Evolutionary conservation across 2,329 filamentous ascomycete genomes (phyloP).

Genomic region (Botrytis byssoidea): DNA sequence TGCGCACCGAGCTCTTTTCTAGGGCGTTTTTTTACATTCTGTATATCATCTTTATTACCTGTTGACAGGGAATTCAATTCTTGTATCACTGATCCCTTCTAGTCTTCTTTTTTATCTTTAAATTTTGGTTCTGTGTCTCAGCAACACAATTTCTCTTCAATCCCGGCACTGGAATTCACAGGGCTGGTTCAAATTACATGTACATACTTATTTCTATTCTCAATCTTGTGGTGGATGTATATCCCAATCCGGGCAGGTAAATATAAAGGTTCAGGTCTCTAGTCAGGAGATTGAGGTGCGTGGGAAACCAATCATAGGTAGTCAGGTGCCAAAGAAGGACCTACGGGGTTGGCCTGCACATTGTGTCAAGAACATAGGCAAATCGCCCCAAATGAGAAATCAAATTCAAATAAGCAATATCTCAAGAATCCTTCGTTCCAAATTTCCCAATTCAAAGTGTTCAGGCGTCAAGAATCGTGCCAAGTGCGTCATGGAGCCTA

Average conservation of each 20-base stretch:
- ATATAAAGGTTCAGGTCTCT: conserved; percentile 16
- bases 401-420: conserved; percentile 19
- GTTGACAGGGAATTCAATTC: conserved; percentile 14
- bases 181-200: conserved; percentile 9
- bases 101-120: background rate
- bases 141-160: conserved; percentile 4
- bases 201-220: conserved; percentile 18
- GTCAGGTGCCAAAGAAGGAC: background rate
- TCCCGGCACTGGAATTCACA: background rate
- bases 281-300: background rate
- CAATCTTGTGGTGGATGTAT: conserved; percentile 10
- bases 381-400: background rate
- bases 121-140: background rate
- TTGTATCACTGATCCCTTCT: conserved; percentile 14
- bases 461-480: conserved; percentile 13
- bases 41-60: conserved; percentile 15
- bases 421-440: conserved; percentile 11
- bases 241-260: conserved; percentile 10
- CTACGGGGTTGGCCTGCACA: background rate
- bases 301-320: background rate
- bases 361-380: conserved; percentile 3
- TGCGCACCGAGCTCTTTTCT: conserved; percentile 4
- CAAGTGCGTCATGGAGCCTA: conserved; percentile 4
- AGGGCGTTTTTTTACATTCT: conserved; percentile 12
- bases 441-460: background rate